Evolutionary conservation across 768 basidiomycete genomes (phyloP).

Genomic region (Tylopilus balloui): DNA sequence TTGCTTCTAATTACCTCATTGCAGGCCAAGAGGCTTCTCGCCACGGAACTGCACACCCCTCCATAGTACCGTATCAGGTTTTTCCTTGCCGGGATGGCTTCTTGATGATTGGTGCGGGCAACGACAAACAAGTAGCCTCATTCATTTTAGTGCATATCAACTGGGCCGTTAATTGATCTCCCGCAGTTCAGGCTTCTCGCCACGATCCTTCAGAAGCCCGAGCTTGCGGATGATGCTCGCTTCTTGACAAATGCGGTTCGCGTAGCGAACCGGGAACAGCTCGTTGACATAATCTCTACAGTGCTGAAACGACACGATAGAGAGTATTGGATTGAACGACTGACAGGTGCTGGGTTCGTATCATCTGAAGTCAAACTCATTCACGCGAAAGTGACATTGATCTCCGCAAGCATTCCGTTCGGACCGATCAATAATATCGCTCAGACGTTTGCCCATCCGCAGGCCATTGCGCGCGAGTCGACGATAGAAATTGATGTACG

Average conservation of each 20-base stretch:
- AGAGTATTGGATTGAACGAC: constrained; percentile 68
- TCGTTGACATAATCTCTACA: constrained; percentile 64
- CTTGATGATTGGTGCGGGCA: constrained; percentile 92
- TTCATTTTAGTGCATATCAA: background rate
- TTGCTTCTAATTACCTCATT: constrained; percentile 91
- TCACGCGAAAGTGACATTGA: constrained; percentile 8
- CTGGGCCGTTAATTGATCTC: constrained; percentile 10
- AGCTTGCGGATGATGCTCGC: constrained; percentile 53
- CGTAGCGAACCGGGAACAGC: constrained; percentile 68
- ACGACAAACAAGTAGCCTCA: constrained; percentile 67
- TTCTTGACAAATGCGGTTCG: constrained; percentile 74
- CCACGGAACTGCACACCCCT: constrained; percentile 92
- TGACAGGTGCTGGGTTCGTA: constrained; percentile 77
- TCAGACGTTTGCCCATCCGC: constrained; percentile 87
- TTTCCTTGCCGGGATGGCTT: constrained; percentile 85
- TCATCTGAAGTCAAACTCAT: constrained; percentile 4
- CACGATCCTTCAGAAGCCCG: constrained; percentile 57
- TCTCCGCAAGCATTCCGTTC: constrained; percentile 59
- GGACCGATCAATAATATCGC: constrained; percentile 91
- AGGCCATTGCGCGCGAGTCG: constrained; percentile 71
- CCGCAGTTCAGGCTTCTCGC: constrained; percentile 66
- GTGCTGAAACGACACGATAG: constrained; percentile 53
- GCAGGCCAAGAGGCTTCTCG: constrained; percentile 76
- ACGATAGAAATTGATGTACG: constrained; percentile 76
- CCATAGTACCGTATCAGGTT: constrained; percentile 90